Evolutionary conservation across 768 basidiomycete genomes (phyloP).

Genomic region (Podaxis pistillaris): DNA sequence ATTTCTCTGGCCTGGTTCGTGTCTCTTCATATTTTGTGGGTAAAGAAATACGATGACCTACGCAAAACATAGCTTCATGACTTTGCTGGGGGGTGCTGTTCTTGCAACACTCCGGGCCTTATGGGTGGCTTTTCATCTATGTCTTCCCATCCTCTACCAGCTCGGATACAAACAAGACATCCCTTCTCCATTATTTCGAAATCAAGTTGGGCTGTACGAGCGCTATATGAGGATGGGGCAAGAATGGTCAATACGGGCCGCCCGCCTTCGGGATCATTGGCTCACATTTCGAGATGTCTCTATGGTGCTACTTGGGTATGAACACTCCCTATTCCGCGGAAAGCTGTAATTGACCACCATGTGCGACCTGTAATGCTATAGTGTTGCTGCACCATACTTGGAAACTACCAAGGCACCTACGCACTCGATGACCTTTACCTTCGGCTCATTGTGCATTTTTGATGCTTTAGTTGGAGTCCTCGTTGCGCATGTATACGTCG

Average conservation of each 20-base stretch:
- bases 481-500: neutral
- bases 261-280: neutral
- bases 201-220: neutral
- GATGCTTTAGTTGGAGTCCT: neutral
- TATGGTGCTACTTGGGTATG: neutral
- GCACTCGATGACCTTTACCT: neutral
- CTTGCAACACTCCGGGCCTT: neutral
- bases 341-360: too few relatives aligned
- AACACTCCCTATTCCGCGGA: neutral
- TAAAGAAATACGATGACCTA: neutral
- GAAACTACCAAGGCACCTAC: neutral
- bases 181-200: neutral
- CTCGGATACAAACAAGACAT: neutral
- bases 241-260: neutral
- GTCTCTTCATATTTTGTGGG: too few relatives aligned
- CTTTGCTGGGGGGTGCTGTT: neutral
- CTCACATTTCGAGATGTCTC: neutral
- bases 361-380: neutral
- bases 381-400: neutral
- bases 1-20: too few relatives aligned
- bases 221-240: neutral
- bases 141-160: neutral
- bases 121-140: neutral
- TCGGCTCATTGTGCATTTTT: neutral
- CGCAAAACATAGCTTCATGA: neutral